phyloP scores from a whole-genome alignment of 371 early-diverging fungal genomes.

The Parasitella parasitica region DNA sequence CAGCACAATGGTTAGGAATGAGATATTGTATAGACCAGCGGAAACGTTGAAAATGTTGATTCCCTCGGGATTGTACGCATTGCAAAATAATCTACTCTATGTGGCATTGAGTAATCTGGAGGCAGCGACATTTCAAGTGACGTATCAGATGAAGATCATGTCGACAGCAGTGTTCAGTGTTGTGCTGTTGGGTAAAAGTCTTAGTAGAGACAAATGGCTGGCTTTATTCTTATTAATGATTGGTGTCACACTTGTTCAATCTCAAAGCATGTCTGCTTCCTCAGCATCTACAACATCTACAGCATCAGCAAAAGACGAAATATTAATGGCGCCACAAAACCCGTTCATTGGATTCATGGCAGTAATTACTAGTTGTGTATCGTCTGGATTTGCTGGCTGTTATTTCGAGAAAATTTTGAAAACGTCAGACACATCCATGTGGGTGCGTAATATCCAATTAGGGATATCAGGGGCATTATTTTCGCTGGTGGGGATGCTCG shows the following conservation, averaged over 20 bases:
- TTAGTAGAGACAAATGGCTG: slow-evolving; percentile 75
- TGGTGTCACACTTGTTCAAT: slow-evolving; percentile 89
- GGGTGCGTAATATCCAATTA: slow-evolving; percentile 81
- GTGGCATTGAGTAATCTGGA: slow-evolving; percentile 84
- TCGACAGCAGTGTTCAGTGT: slow-evolving; percentile 94
- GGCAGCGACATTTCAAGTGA: slow-evolving; percentile 94
- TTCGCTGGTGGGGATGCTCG: slow-evolving; percentile 62
- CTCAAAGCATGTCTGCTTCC: slow-evolving; percentile 45
- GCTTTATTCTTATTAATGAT: slow-evolving; percentile 81
- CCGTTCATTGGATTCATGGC: slow-evolving; percentile 63
- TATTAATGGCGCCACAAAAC: slow-evolving; percentile 35
- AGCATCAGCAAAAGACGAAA: slow-evolving; percentile 17
- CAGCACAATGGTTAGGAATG: slow-evolving; percentile 41
- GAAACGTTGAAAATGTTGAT: slow-evolving; percentile 71
- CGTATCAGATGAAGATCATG: slow-evolving; percentile 95
- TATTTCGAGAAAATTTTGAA: slow-evolving; percentile 75
- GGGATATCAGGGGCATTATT: slow-evolving; percentile 62
- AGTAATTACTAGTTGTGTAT: slow-evolving; percentile 63
- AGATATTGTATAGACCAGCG: slow-evolving; percentile 49
- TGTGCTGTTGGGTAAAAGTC: slow-evolving; percentile 63
- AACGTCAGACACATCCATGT: slow-evolving; percentile 68
- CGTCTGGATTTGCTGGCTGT: slow-evolving; percentile 72
- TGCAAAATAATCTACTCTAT: slow-evolving; percentile 95
- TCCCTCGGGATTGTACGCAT: slow-evolving; percentile 88
- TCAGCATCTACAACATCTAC: slow-evolving; percentile 12